These are phyloP conservation scores for Vairimorpha necatrix DNA, from an alignment of 371 early-diverging fungal genomes.

Conservation along the genomic window DNA sequence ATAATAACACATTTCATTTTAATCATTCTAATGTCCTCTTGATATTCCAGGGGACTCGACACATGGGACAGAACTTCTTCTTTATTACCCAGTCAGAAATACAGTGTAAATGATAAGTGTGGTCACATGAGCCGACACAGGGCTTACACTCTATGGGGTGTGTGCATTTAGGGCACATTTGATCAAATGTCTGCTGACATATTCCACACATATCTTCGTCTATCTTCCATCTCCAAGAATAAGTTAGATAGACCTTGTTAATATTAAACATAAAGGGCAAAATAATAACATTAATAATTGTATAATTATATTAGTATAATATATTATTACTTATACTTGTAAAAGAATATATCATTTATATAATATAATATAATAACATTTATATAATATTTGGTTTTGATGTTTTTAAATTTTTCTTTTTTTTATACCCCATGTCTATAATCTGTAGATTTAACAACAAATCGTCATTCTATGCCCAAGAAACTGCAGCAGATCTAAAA, in stretches of 20 bases:
- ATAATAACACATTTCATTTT: too few species aligned
- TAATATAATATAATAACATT: too few species aligned
- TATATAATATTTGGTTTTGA: too few species aligned
- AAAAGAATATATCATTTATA: not conserved
- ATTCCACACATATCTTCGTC: constrained; percentile 63
- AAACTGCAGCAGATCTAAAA: constrained; percentile 1
- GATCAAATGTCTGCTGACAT: constrained; percentile 65
- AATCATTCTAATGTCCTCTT: constrained; percentile 40
- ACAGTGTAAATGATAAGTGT: constrained; percentile 65
- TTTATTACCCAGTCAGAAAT: constrained; percentile 57
- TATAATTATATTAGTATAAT: too few species aligned
- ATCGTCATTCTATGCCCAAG: constrained; percentile 7
- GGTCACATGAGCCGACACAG: constrained; percentile 60
- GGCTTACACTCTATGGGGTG: constrained; percentile 65
- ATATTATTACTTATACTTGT: too few species aligned
- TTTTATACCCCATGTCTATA: constrained; percentile 9
- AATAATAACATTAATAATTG: too few species aligned
- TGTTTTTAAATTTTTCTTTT: not conserved
- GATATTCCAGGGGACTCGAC: constrained; percentile 57
- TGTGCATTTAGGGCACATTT: constrained; percentile 62
- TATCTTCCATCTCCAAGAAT: constrained; percentile 63
- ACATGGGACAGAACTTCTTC: constrained; percentile 64
- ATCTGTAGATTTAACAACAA: constrained; percentile 6
- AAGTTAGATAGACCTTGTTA: constrained; percentile 53
- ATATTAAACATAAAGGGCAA: constrained; percentile 27